phyloP scores from a whole-genome alignment of 768 basidiomycete genomes.

The Antrodiella citrinella region DNA sequence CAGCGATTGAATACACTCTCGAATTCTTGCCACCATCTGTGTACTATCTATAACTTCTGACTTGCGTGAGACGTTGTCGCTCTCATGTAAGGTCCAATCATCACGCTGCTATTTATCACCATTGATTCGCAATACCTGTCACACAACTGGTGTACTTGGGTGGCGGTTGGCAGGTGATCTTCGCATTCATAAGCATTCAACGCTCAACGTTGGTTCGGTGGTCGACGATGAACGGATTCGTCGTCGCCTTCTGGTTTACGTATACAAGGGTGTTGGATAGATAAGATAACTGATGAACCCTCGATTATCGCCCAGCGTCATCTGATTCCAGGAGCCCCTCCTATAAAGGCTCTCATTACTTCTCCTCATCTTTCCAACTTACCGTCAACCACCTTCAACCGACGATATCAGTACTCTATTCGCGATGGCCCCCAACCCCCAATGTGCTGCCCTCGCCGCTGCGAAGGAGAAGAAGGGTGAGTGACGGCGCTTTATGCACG shows the following conservation, averaged over 20 bases:
- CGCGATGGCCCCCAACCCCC: slow-evolving; percentile 42
- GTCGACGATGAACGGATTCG: too few relatives aligned
- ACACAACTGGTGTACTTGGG: not conserved
- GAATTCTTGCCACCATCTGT: too few relatives aligned
- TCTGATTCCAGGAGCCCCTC: not conserved
- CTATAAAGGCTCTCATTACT: slow-evolving; percentile 1
- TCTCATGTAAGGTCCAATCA: too few relatives aligned
- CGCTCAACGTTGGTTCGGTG: too few relatives aligned
- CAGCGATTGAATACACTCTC: not conserved
- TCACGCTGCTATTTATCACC: not conserved
- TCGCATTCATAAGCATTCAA: too few relatives aligned
- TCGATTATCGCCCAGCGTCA: not conserved
- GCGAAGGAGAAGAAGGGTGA: slow-evolving; percentile 46
- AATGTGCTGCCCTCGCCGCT: slow-evolving; percentile 49
- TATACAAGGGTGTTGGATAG: too few relatives aligned
- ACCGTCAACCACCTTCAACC: slow-evolving; percentile 1
- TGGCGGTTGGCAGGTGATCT: not conserved
- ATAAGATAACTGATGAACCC: not conserved
- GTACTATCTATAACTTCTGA: too few relatives aligned
- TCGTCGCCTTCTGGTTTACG: too few relatives aligned
- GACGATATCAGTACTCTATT: slow-evolving; percentile 3
- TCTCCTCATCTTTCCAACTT: not conserved
- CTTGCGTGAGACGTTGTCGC: too few relatives aligned
- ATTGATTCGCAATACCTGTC: not conserved
- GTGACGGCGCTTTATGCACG: slow-evolving; percentile 5